These are phyloP conservation scores for Termitomyces sp. DNA, from an alignment of 768 basidiomycete species.

Conservation along the genomic window DNA sequence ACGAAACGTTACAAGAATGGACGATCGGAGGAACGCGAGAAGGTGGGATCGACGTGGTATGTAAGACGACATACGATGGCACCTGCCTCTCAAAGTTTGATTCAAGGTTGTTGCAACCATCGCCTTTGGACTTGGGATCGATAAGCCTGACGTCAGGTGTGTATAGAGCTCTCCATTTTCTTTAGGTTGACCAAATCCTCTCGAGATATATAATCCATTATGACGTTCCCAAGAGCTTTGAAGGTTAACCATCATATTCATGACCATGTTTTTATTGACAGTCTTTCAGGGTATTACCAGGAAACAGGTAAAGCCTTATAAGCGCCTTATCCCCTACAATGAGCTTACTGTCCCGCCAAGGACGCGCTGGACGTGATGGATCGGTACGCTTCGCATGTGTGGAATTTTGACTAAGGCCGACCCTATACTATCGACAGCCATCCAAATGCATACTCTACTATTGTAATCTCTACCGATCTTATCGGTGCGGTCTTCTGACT, in stretches of 20 bases:
- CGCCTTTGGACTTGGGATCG: slow-evolving; percentile 85
- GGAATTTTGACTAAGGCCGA: not conserved
- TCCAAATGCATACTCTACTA: slow-evolving; percentile 81
- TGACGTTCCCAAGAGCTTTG: slow-evolving; percentile 78
- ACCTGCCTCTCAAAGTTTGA: not conserved
- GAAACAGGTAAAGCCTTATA: slow-evolving; percentile 56
- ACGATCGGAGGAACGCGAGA: slow-evolving; percentile 41
- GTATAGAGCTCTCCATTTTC: not conserved
- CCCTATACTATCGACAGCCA: slow-evolving; percentile 38
- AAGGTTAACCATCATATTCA: slow-evolving; percentile 40
- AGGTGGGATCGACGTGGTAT: slow-evolving; percentile 53
- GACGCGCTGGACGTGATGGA: slow-evolving; percentile 77
- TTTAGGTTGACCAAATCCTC: not conserved
- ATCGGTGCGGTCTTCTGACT: not conserved
- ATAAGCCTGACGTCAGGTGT: slow-evolving; percentile 73
- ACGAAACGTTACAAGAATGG: slow-evolving; percentile 59
- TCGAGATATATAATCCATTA: slow-evolving; percentile 72
- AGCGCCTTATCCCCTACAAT: not conserved
- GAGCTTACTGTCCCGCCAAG: slow-evolving; percentile 26
- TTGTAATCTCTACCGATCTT: slow-evolving; percentile 37
- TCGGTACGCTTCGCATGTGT: slow-evolving; percentile 34
- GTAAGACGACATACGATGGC: slow-evolving; percentile 22
- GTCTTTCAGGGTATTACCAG: slow-evolving; percentile 68
- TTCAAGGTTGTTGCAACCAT: slow-evolving; percentile 69
- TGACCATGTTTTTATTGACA: not conserved